These are phyloP conservation scores for Sporothrix schenckii DNA, from an alignment of 2,329 filamentous ascomycete genomes.

Conservation along the genomic window DNA sequence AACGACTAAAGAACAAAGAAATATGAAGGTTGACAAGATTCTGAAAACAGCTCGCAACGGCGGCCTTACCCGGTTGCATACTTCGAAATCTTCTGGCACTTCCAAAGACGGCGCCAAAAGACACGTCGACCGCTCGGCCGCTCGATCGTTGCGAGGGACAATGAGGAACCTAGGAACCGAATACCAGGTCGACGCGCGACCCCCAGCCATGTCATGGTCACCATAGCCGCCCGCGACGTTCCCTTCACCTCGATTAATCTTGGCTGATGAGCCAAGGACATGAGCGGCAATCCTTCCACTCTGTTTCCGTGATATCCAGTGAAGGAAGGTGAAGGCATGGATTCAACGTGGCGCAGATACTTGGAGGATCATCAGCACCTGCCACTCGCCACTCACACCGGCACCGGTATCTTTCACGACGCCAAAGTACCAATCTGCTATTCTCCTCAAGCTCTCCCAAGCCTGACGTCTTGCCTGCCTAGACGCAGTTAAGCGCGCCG, in stretches of 20 bases:
- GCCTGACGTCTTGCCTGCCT: neutral
- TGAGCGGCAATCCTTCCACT: slow-evolving; percentile 5
- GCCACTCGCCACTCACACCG: neutral
- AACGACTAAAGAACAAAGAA: neutral
- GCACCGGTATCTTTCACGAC: neutral
- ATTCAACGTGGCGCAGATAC: neutral
- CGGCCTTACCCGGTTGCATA: neutral
- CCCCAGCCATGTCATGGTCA: neutral
- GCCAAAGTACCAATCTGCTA: neutral
- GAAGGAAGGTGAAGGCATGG: neutral
- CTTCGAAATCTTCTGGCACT: too few species aligned
- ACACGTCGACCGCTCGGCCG: too few species aligned
- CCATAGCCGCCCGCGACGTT: slow-evolving; percentile 11
- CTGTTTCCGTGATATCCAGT: neutral
- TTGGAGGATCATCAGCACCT: neutral
- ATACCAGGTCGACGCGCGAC: neutral
- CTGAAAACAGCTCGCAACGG: neutral
- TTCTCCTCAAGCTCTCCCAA: neutral
- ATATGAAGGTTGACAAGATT: neutral
- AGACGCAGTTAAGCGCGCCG: neutral
- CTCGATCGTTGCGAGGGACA: neutral
- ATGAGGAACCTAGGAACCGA: neutral
- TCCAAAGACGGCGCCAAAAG: neutral
- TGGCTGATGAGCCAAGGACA: neutral
- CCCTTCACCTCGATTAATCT: neutral